These are phyloP conservation scores for Colletotrichum sansevieriae DNA, from an alignment of 2,329 filamentous ascomycete species.

Conservation along the genomic window DNA sequence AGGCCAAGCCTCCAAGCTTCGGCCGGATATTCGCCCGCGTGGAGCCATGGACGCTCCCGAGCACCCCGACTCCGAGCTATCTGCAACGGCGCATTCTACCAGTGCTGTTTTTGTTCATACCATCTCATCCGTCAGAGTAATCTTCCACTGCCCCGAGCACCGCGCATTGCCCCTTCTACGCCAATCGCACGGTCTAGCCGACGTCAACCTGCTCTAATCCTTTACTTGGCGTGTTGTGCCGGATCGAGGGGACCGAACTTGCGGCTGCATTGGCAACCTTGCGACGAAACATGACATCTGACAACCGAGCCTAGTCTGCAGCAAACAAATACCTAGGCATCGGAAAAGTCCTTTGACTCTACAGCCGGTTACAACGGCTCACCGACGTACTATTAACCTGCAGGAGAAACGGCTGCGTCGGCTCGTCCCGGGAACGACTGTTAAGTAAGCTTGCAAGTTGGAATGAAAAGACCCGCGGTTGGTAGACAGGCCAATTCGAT, in stretches of 20 bases:
- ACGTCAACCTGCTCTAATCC: not conserved
- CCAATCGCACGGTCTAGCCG: not conserved
- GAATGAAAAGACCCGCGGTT: no score
- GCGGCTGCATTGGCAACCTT: not conserved
- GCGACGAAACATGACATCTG: constrained; percentile 9
- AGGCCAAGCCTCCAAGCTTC: constrained; percentile 29
- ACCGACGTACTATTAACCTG: not conserved
- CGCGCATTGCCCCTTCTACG: not conserved
- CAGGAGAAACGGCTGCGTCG: constrained; percentile 1
- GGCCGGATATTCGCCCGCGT: constrained; percentile 33
- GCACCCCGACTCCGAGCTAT: constrained; percentile 26
- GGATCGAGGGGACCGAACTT: no score
- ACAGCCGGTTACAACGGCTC: not conserved
- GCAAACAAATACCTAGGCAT: not conserved
- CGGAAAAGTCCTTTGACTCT: not conserved
- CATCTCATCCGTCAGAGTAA: not conserved
- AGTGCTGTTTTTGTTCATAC: not conserved
- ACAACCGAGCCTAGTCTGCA: not conserved
- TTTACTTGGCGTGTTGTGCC: not conserved
- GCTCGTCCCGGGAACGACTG: not conserved
- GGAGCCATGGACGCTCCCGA: constrained; percentile 26
- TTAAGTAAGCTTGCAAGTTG: no score
- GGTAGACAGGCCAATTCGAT: no score
- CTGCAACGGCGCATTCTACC: not conserved
- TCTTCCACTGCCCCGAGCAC: not conserved